A percentile compares a stretch with the other conserved stretches of the same genome.
Evolutionary conservation across 1,139 yeast species (phyloP).

Genomic region (Suhomyces maxii): DNA sequence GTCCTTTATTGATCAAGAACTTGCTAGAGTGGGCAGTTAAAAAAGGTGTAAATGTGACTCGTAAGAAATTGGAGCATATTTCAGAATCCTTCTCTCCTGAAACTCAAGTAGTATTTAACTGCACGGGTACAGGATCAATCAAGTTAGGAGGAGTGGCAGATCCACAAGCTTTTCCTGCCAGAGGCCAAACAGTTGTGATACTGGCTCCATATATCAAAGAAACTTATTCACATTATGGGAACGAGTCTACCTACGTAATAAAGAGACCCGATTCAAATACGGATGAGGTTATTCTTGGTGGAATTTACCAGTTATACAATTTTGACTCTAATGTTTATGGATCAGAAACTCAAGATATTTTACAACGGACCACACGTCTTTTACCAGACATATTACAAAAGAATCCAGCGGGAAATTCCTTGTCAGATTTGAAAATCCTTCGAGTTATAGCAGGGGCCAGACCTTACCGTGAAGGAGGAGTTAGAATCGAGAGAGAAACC

Average conservation of each 20-base stretch:
- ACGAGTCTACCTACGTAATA: conserved; percentile 18
- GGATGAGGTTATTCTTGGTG: conserved; percentile 20
- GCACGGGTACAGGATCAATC: conserved; percentile 20
- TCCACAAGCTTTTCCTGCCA: conserved; percentile 6
- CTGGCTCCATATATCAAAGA: conserved; percentile 14
- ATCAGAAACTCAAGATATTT: conserved; percentile 15
- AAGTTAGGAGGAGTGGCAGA: conserved; percentile 17
- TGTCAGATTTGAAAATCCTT: conserved; percentile 15
- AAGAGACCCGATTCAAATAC: conserved; percentile 17
- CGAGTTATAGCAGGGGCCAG: conserved; percentile 18
- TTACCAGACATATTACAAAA: conserved; percentile 14
- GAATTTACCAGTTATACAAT: conserved; percentile 17
- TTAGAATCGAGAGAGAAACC: conserved; percentile 15
- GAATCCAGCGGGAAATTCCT: conserved; percentile 14
- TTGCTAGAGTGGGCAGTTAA: conserved; percentile 10
- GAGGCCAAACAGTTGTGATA: conserved; percentile 16
- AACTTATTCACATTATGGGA: conserved; percentile 13
- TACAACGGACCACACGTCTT: conserved; percentile 13
- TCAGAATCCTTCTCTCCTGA: conserved; percentile 9
- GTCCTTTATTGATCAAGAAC: conserved; percentile 20
- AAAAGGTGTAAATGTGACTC: conserved; percentile 13
- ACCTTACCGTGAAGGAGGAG: conserved; percentile 21
- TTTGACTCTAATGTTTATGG: conserved; percentile 15
- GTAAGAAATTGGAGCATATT: conserved; percentile 11
- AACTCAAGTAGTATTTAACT: conserved; percentile 17